A percentile compares a stretch with the other conserved stretches of the same genome.
phyloP scores from a whole-genome alignment of 2,329 filamentous ascomycete genomes.

The Fusarium bulbicola region DNA sequence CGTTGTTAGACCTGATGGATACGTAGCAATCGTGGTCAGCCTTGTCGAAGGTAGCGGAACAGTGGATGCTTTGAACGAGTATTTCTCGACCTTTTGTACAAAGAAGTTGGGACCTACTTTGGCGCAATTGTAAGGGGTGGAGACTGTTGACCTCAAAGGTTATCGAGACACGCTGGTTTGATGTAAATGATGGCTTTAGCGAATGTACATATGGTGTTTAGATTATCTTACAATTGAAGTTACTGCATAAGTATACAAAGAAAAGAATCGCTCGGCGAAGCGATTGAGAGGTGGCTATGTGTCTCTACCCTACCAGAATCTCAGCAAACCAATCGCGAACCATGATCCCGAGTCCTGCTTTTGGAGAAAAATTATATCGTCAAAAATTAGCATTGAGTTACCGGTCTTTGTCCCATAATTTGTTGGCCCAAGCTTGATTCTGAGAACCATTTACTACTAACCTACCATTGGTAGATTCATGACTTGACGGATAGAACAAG shows the following conservation, averaged over 20 bases:
- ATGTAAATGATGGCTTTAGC: not conserved
- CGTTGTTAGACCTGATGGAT: conserved; percentile 86
- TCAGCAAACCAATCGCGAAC: not conserved
- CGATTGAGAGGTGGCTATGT: not conserved
- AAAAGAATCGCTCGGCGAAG: not conserved
- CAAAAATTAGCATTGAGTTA: not conserved
- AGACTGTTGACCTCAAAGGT: not conserved
- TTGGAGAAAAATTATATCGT: not conserved
- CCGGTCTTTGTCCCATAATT: not conserved
- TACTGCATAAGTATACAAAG: not conserved
- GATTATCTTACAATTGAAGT: not conserved
- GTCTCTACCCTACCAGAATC: not conserved
- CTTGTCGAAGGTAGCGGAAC: conserved; percentile 82
- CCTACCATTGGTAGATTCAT: not conserved
- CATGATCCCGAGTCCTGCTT: not conserved
- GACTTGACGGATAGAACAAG: not conserved
- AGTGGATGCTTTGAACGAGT: conserved; percentile 82
- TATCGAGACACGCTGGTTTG: not conserved
- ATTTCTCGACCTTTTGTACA: conserved; percentile 78
- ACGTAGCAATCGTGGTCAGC: conserved; percentile 79
- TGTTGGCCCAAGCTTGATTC: not conserved
- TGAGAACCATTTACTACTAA: not conserved
- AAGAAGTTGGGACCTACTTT: conserved; percentile 60
- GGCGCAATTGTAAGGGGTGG: conserved; percentile 39
- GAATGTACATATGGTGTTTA: not conserved